Conservation (phyloP, 129 eudicot genomes). For the Erigeron canadensis region DNA sequence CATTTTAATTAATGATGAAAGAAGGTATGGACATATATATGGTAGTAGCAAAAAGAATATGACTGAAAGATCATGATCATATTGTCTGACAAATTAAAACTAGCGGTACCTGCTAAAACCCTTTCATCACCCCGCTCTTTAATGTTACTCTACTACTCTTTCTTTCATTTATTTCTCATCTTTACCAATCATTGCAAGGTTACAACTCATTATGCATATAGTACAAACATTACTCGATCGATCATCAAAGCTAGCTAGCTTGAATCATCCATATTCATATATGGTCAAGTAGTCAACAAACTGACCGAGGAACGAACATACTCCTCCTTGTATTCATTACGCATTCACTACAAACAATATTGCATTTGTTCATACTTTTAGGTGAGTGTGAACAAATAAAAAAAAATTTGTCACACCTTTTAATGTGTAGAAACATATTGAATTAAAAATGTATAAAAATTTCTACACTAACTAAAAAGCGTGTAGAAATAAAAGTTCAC, state of each 20-base stretch:
- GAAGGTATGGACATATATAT: too few species aligned
- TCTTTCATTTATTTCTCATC: slow-evolving; percentile 18
- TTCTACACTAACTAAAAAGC: too few species aligned
- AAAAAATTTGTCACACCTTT: too few species aligned
- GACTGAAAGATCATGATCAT: slow-evolving; percentile 25
- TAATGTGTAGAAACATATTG: too few species aligned
- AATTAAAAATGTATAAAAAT: too few species aligned
- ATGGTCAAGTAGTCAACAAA: slow-evolving; percentile 19
- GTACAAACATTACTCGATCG: slow-evolving; percentile 12
- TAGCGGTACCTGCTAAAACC: slow-evolving; percentile 27
- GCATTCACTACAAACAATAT: too few species aligned
- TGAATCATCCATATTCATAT: too few species aligned
- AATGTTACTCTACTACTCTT: slow-evolving; percentile 27
- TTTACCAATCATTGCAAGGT: slow-evolving; percentile 28
- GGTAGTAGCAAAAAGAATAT: slow-evolving; percentile 30
- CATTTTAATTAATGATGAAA: slow-evolving; percentile 28
- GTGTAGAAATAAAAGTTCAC: too few species aligned
- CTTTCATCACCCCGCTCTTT: slow-evolving; percentile 17
- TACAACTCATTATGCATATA: slow-evolving; percentile 18
- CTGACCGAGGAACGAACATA: too few species aligned
- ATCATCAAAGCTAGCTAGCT: neutral
- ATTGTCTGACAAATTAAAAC: slow-evolving; percentile 33
- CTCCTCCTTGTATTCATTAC: too few species aligned
- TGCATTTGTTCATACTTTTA: too few species aligned
- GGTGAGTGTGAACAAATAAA: too few species aligned